Evolutionary conservation across 768 basidiomycete genomes (phyloP).

Genomic region (Rhodotorula graminis): DNA sequence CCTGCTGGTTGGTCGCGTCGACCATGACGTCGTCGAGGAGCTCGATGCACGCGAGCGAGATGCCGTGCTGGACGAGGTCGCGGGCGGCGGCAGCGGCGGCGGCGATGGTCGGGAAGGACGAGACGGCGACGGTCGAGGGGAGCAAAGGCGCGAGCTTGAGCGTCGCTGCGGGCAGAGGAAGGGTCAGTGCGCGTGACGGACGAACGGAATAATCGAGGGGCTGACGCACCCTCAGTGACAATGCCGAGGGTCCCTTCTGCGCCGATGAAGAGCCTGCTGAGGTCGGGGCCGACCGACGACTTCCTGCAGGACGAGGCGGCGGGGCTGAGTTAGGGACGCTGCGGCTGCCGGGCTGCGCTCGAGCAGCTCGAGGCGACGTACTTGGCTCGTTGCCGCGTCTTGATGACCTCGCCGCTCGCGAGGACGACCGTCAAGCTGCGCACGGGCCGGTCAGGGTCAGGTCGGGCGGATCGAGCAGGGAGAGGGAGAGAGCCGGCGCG

Average conservation of each 20-base stretch:
- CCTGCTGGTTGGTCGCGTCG: constrained; percentile 27
- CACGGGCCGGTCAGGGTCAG: neutral
- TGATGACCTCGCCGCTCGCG: constrained; percentile 83
- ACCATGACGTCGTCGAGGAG: constrained; percentile 62
- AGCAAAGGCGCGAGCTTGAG: constrained; percentile 72
- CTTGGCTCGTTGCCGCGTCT: constrained; percentile 60
- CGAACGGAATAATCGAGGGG: too few relatives aligned
- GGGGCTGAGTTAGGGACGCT: neutral
- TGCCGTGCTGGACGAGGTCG: constrained; percentile 70
- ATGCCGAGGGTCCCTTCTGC: constrained; percentile 71
- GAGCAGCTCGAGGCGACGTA: neutral
- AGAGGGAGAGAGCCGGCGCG: too few relatives aligned
- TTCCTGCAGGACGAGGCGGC: constrained; percentile 52
- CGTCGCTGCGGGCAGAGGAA: constrained; percentile 54
- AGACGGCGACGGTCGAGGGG: constrained; percentile 80
- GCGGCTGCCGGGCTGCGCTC: constrained; percentile 65
- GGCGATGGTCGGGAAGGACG: constrained; percentile 74
- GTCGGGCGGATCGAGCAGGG: too few relatives aligned
- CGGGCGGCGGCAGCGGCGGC: constrained; percentile 75
- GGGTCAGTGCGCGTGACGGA: constrained; percentile 54
- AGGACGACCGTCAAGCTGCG: constrained; percentile 59
- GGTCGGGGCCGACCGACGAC: constrained; percentile 79
- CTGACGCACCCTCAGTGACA: constrained; percentile 63
- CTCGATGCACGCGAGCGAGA: constrained; percentile 78
- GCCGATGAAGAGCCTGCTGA: constrained; percentile 41